Base-by-base conservation (phyloP, 371 early-diverging fungal genomes). In the Mortierella sp. region DNA sequence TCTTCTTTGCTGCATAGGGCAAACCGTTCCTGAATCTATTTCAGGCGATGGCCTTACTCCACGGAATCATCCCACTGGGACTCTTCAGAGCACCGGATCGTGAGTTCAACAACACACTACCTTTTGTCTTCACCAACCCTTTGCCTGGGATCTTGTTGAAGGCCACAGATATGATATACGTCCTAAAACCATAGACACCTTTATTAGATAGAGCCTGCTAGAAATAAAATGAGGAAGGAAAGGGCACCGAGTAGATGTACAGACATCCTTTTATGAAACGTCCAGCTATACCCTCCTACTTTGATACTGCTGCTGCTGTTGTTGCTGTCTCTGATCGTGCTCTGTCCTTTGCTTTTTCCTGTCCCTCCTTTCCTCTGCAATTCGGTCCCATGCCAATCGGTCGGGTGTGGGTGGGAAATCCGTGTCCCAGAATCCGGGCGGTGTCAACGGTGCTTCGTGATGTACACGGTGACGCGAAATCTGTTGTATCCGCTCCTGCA, bases 121-220 rank as follows among this genome's bases (percentile, higher is more conserved):
- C 85, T 1, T 85, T 85, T 72, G 84, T 85, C 9, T 85, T 82
- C 64, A 82, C 83, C 5, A 85, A 85, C 47, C 85, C 85, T 6
- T 72, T 85, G 23, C 79, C 89, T 12, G 84, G 82, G 1, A 85
- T 85, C 10, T 56, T 87, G 10, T 45, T 88, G n/a, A 86, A 84
- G 47, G 48, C 81, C 13, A 82, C 84, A 7, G 87, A 88, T 64
- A 81, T 83, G 16, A 79, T 88, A 10, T 78, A 78, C 19, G 79
- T 78, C 14, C 67, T 78, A 30, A 69, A 69, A 30, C 61, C 76
- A 16, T 67, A 58, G 43, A 47, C 13, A 28, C 9, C 30, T 31
- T 13, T 52, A 14, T 34, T 51, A 34, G 4, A n/a, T n/a, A n/a
- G n/a, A n/a, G n/a, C n/a, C n/a, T 10, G 34, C 34, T 34, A 34